A percentile compares a stretch with the other conserved stretches of the same genome.
phyloP scores from a whole-genome alignment of 768 basidiomycete species.

The Pisolithus tinctorius region DNA sequence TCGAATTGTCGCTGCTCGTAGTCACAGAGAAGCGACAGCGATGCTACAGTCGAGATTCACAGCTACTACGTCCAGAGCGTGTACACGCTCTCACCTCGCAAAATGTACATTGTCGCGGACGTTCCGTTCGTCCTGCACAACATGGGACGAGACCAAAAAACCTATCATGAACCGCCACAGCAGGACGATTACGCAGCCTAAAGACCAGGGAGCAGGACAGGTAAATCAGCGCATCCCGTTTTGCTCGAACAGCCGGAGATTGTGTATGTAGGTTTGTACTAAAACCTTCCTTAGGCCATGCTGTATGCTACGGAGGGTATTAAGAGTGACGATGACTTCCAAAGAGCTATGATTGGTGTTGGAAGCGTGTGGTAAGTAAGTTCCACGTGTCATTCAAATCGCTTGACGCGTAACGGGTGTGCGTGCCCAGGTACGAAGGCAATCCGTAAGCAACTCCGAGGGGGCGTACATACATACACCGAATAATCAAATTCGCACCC shows the following conservation, averaged over 20 bases:
- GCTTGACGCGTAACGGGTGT: background rate
- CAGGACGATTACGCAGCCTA: constrained; percentile 79
- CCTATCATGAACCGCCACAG: constrained; percentile 65
- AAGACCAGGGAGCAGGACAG: constrained; percentile 94
- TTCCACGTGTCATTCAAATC: background rate
- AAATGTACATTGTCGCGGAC: constrained; percentile 24
- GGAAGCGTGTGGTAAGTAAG: constrained; percentile 85
- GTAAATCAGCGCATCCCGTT: constrained; percentile 28
- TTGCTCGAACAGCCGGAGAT: background rate
- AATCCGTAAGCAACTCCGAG: constrained; percentile 69
- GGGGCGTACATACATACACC: background rate
- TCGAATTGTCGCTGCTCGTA: too few species aligned
- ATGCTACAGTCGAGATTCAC: constrained; percentile 20
- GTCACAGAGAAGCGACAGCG: background rate
- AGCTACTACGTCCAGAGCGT: constrained; percentile 8
- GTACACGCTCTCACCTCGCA: constrained; percentile 5
- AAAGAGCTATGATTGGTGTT: constrained; percentile 96
- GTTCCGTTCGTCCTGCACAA: constrained; percentile 31
- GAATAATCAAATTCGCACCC: background rate
- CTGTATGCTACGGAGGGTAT: constrained; percentile 97
- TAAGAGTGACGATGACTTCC: constrained; percentile 70
- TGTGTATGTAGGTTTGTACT: background rate
- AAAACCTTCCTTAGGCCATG: constrained; percentile 66
- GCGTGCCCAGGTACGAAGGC: constrained; percentile 80
- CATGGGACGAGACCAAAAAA: constrained; percentile 28